These are phyloP conservation scores for Abrus precatorius DNA, from an alignment of 306 rosid genomes.

Conservation along the genomic window DNA sequence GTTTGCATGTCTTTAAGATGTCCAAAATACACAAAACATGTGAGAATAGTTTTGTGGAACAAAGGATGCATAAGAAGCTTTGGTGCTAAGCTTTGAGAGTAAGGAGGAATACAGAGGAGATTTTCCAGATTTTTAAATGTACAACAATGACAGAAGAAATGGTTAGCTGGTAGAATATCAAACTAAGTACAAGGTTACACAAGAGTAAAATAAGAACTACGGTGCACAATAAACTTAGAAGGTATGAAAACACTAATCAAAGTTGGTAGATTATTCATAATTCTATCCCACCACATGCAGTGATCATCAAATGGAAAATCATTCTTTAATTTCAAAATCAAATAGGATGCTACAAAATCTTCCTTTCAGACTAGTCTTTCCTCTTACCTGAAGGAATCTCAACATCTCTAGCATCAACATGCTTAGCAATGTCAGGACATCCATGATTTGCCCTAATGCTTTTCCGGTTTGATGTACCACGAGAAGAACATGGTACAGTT, in stretches of 20 bases:
- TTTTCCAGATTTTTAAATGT: not conserved
- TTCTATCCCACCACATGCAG: not conserved
- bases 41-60: not conserved
- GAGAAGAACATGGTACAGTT: conserved; percentile 40
- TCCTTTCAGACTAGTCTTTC: not conserved
- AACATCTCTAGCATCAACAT: conserved; percentile 41
- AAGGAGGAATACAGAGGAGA: not conserved
- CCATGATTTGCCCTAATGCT: conserved; percentile 34
- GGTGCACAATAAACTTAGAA: not conserved
- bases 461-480: conserved; percentile 48
- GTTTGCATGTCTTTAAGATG: not conserved
- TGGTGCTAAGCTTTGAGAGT: not conserved
- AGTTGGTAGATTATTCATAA: not conserved
- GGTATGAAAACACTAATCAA: not conserved
- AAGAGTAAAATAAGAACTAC: not conserved
- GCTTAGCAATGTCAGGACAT: conserved; percentile 37
- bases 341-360: not conserved
- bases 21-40: not conserved
- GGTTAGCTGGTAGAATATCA: conserved; percentile 14
- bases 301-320: conserved; percentile 14
- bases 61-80: not conserved
- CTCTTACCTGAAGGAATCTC: conserved; percentile 53
- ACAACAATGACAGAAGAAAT: not conserved
- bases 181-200: not conserved
- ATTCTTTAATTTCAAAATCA: not conserved